Conservation (phyloP, 1,284 basidiomycete genomes). For the Irpex sp. region DNA sequence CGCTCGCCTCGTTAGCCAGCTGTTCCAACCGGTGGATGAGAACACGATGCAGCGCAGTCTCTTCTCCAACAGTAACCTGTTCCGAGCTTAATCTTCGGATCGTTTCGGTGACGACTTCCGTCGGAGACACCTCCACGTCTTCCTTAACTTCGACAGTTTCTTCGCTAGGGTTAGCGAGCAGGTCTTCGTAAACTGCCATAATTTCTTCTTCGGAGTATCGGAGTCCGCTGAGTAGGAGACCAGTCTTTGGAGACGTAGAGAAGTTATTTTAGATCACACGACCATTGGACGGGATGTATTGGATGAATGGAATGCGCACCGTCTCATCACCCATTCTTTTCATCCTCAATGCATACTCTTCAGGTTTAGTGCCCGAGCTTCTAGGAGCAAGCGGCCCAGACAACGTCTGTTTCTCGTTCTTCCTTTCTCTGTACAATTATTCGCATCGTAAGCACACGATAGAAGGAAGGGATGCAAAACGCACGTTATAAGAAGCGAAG, state of each 20-base stretch:
- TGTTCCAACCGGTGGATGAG: neutral
- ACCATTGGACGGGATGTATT: neutral
- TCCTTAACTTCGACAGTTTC: conserved; percentile 21
- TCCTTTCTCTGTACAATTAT: neutral
- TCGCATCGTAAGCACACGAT: neutral
- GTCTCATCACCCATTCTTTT: neutral
- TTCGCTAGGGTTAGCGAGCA: conserved; percentile 37
- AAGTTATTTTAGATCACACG: neutral
- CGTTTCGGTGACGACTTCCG: neutral
- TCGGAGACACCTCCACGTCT: conserved; percentile 1
- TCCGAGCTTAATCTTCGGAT: neutral
- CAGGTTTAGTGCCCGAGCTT: neutral
- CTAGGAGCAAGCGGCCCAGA: neutral
- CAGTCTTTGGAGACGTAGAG: neutral
- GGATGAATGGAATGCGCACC: neutral
- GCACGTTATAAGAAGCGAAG: neutral
- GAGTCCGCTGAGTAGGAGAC: neutral
- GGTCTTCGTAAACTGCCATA: conserved; percentile 44
- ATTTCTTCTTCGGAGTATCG: conserved; percentile 46
- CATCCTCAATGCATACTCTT: neutral
- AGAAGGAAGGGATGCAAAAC: neutral
- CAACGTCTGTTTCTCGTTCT: neutral
- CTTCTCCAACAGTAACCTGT: neutral
- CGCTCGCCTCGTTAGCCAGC: neutral
- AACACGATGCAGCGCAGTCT: neutral